Percentiles rank a stretch among this genome's conserved stretches.
Conservation (phyloP, 2,329 filamentous ascomycete species). For the Ophiostoma pallidulum region DNA sequence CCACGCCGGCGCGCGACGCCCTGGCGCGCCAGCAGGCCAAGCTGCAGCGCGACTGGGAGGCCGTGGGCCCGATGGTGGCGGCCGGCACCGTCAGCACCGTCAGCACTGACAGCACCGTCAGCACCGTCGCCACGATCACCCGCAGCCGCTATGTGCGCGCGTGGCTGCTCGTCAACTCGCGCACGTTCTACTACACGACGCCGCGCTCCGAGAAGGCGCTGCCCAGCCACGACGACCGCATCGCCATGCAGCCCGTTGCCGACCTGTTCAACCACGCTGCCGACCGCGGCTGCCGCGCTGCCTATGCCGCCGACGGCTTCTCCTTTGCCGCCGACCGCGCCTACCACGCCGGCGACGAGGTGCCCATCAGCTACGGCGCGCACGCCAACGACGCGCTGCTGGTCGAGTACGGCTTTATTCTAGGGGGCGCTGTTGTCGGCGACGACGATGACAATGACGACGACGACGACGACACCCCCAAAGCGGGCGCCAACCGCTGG, state of each 20-base stretch:
- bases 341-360: slow-evolving; percentile 51
- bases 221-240: slow-evolving; percentile 43
- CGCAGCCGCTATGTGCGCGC: slow-evolving; percentile 34
- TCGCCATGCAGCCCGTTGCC: slow-evolving; percentile 61
- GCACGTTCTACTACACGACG: slow-evolving; percentile 49
- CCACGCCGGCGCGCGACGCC: slow-evolving; percentile 33
- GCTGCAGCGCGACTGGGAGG: slow-evolving; percentile 32
- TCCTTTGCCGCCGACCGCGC: slow-evolving; percentile 40
- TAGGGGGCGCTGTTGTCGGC: too few species aligned
- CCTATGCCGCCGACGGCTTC: slow-evolving; percentile 42
- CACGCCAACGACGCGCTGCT: slow-evolving; percentile 67
- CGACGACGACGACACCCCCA: too few species aligned
- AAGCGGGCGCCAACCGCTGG: slow-evolving; percentile 35
- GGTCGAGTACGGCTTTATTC: slow-evolving; percentile 51
- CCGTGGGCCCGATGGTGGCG: slow-evolving; percentile 18
- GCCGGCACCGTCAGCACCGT: too few species aligned
- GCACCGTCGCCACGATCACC: too few species aligned
- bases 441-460: too few species aligned
- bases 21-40: slow-evolving; percentile 43
- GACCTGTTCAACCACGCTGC: slow-evolving; percentile 56
- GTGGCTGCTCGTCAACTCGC: slow-evolving; percentile 52
- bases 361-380: slow-evolving; percentile 59
- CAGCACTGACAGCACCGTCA: too few species aligned
- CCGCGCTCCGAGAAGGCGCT: slow-evolving; percentile 33
- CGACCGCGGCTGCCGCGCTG: slow-evolving; percentile 40